Base-by-base conservation (phyloP, 768 basidiomycete genomes). In the Pleurotus tuoliensis region DNA sequence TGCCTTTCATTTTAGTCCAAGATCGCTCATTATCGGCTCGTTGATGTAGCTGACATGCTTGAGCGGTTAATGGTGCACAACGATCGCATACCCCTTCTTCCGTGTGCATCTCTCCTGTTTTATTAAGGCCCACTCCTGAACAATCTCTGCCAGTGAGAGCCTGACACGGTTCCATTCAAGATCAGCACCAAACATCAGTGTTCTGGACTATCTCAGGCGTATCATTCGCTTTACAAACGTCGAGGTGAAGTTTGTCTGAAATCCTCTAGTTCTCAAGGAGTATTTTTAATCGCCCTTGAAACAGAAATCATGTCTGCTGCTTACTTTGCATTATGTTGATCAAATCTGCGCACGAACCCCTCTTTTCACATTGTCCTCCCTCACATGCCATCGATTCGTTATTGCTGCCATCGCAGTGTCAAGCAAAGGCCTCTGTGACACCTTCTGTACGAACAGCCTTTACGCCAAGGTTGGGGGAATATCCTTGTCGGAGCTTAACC, bases 391-490 rank as follows among this genome's bases (percentile, higher is more conserved):
- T 74, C 93, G 97, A 58, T 98, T 99, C 75, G 81, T 98, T 67
- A 98, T 98, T 74, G 82, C 96, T 45, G 86, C 93, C 63, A 88
- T 98, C 70, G 85, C 91, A 27, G 92, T 94, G 58, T 89, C 92
- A 59, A 90, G 87, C 76, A 98, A 99, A 73, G 93, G 94, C 0
- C 84, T 98, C 45, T 95, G 92, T 71, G 97, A 99, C 74, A 83
- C 86, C 16, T 98, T 98, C 71, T 96, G 92, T 74, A 93, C 92
- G 47, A 98, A 98, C 70, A 84, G 81, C 56, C 84, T 95, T 66
- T 98, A 98, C 73, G 93, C 97, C 62, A 90, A 88, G 72, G 95
- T 99, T 30, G 97, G 97, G 64, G 97, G 97, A 56, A 93, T 98
- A 68, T 86, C 90, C 60, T 80, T 94, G 48, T 78, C 81, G 58